Conservation (phyloP, 2,329 filamentous ascomycete species). For the Sclerotinia trifoliorum region DNA sequence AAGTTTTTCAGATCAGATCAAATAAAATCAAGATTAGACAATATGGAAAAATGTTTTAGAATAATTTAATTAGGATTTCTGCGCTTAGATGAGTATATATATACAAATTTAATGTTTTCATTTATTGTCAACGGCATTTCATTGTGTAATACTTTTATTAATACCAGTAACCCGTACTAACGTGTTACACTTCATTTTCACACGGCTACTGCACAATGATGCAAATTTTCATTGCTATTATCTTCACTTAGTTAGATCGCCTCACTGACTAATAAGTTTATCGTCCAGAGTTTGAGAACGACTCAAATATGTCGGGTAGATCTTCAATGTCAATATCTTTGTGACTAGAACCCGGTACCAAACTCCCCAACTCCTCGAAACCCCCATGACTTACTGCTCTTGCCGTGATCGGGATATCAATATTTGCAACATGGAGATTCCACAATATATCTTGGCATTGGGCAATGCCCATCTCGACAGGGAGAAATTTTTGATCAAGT, state of each 20-base stretch:
- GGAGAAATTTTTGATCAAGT: background rate
- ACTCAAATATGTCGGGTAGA: background rate
- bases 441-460: background rate
- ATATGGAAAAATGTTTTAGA: background rate
- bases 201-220: background rate
- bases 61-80: no score
- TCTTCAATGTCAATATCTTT: background rate
- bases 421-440: background rate
- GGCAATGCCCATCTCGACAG: background rate
- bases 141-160: no score
- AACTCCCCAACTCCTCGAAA: background rate
- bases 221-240: background rate
- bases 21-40: background rate
- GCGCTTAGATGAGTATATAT: no score
- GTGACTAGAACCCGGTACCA: background rate
- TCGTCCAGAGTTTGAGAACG: background rate
- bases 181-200: background rate
- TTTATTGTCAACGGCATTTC: background rate
- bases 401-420: slow-evolving; percentile 9
- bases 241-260: background rate
- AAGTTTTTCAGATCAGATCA: background rate
- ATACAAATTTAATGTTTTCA: background rate
- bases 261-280: background rate
- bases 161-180: background rate
- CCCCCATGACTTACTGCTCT: background rate